phyloP scores from a whole-genome alignment of 2,329 filamentous ascomycete species.

The Apiospora marii region DNA sequence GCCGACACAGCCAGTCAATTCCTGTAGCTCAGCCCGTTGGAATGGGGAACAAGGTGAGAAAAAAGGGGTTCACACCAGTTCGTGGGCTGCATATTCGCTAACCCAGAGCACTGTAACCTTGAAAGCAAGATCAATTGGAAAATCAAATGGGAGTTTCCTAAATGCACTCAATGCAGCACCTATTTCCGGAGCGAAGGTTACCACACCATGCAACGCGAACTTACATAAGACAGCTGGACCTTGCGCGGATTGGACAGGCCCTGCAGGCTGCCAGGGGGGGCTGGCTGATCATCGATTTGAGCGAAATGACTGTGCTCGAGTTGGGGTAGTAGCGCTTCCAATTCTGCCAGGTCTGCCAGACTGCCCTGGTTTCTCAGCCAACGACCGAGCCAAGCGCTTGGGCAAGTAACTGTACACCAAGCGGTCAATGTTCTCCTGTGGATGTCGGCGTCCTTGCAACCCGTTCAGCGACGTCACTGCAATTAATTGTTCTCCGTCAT shows the following conservation, averaged over 20 bases:
- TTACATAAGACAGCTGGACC: conserved; percentile 2
- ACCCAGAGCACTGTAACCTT: not conserved
- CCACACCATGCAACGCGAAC: not conserved
- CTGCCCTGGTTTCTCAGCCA: conserved; percentile 3
- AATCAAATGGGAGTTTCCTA: not conserved
- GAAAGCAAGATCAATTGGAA: not conserved
- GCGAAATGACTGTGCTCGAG: not conserved
- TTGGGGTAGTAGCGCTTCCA: not conserved
- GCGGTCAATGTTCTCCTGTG: not conserved
- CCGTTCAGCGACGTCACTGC: not conserved
- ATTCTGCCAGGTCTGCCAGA: not conserved
- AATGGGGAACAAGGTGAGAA: not conserved
- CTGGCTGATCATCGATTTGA: not conserved
- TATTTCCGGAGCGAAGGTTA: conserved; percentile 10
- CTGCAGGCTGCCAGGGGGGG: not conserved
- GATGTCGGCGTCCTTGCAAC: not conserved
- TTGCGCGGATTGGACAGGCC: conserved; percentile 6
- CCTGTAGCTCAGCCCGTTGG: not conserved
- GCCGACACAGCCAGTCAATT: not conserved
- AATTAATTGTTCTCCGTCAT: not conserved
- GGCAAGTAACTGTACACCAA: not conserved
- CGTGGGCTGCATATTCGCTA: not conserved
- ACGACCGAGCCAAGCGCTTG: conserved; percentile 8
- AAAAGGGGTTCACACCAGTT: conserved; percentile 17
- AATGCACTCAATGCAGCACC: conserved; percentile 4